Evolutionary conservation across 2,329 filamentous ascomycete species (phyloP).

Genomic region (Ploettnerulaceae sp.): DNA sequence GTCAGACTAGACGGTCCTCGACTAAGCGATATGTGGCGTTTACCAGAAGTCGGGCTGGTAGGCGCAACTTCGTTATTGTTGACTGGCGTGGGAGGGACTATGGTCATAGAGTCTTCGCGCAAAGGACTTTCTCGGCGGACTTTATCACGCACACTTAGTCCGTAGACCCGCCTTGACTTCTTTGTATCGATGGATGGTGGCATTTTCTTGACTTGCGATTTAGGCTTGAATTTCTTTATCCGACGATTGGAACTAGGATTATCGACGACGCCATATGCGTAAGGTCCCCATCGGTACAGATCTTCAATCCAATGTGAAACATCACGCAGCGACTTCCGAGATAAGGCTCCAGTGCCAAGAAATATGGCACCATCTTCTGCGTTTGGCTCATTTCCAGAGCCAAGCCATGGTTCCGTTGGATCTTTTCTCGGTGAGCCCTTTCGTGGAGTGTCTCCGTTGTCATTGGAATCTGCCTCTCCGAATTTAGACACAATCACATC

Average conservation of each 20-base stretch:
- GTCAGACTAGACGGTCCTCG: conserved; percentile 18
- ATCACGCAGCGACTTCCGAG: conserved; percentile 64
- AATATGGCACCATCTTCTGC: conserved; percentile 83
- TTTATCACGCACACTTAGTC: conserved; percentile 7
- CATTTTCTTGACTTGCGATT: conserved; percentile 29
- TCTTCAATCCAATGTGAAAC: conserved; percentile 85
- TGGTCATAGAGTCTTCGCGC: conserved; percentile 2
- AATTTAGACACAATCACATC: conserved; percentile 87
- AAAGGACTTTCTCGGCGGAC: not conserved
- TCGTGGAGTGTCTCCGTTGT: conserved; percentile 10
- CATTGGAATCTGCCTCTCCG: conserved; percentile 43
- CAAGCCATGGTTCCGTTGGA: conserved; percentile 59
- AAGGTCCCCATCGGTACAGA: conserved; percentile 76
- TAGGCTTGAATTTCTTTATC: conserved; percentile 38
- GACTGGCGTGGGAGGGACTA: conserved; percentile 15
- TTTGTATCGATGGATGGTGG: conserved; percentile 14
- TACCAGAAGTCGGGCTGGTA: conserved; percentile 4
- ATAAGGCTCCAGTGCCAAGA: conserved; percentile 70
- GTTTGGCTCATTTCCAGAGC: conserved; percentile 60
- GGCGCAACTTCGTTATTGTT: conserved; percentile 7
- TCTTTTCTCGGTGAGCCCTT: conserved; percentile 19
- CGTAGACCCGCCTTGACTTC: conserved; percentile 14
- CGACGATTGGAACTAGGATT: conserved; percentile 63
- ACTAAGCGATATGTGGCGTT: conserved; percentile 13
- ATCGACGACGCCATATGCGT: conserved; percentile 79